Conservation (phyloP, 2,329 filamentous ascomycete genomes). For the Talaromyces sp. region DNA sequence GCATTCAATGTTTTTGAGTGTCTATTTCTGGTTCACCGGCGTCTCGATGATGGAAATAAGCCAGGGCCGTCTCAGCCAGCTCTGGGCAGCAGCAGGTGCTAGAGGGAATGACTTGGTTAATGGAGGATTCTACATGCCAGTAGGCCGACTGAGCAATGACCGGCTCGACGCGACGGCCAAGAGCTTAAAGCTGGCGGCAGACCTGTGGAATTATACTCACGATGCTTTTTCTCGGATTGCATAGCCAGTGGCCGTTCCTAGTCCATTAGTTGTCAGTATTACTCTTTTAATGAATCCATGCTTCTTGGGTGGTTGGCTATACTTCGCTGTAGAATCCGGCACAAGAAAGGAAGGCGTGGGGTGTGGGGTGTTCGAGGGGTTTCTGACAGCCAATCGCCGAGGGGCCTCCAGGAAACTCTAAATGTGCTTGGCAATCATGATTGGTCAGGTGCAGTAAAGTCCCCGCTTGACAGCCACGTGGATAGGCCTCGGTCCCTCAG, state of each 20-base stretch:
- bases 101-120: slow-evolving; percentile 20
- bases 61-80: slow-evolving; percentile 20
- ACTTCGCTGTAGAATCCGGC: not conserved
- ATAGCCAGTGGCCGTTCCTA: not conserved
- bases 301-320: not conserved
- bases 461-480: not conserved
- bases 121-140: slow-evolving; percentile 26
- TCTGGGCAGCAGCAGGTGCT: slow-evolving; percentile 26
- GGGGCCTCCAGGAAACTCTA: not conserved
- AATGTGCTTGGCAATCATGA: not conserved
- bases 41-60: slow-evolving; percentile 16
- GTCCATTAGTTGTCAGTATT: not conserved
- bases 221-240: not conserved
- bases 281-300: not conserved
- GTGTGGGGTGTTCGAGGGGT: not conserved
- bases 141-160: slow-evolving; percentile 18
- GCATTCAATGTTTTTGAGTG: not conserved
- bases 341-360: not conserved
- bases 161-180: slow-evolving; percentile 3
- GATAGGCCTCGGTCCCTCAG: not conserved
- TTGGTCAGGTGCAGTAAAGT: not conserved
- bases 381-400: not conserved
- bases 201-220: slow-evolving; percentile 4
- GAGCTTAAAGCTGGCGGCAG: not conserved
- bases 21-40: slow-evolving; percentile 9